Base-by-base conservation (phyloP, 495 filamentous ascomycete species). In the Aspergillus leporis region DNA sequence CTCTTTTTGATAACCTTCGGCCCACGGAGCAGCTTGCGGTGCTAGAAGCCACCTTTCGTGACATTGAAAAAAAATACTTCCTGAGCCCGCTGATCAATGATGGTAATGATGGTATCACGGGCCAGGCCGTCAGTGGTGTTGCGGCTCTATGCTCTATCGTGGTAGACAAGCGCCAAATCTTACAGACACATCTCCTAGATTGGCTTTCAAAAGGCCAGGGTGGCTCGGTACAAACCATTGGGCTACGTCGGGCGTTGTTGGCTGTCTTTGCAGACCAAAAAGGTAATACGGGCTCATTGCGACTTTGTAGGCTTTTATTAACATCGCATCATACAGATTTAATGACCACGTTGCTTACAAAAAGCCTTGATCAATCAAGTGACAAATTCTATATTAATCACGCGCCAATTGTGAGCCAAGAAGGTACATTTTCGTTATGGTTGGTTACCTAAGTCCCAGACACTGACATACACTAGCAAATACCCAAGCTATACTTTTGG, bases 301-400 rank as follows among this genome's bases (percentile, higher is more conserved):
- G 0, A 1, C 6, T 9, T 34, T 46, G 0, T 51, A 38, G n/a
- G 25, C 18, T 14, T 60, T 34, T 56, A 34, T 65, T 74, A 67
- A 74, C 52, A 47, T 25, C 12, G 19, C 51, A 19, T 43, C 51
- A 19, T 49, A n/a, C 52, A 83, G 78, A 82, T 4, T 69, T 77
- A 9, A 69, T 92, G 18, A 75, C 80, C 28, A 70, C 64, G 4
- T 66, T 95, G 12, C 65, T 95, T 18, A 83, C 90, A 58, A 89
- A 85, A 65, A 79, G 78, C 51, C 75, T 97, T 25, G 74, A 75
- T 49, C 81, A 89, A 36, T 96, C 97, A 67, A 90, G 88, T 12
- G 93, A 98, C 62, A 85, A 90, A 53, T 77, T 97, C 36, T 93
- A 88, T 65, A 92, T 97, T 63, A 90, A 87, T 58, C 91, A 97